phyloP scores from a whole-genome alignment of 2,329 filamentous ascomycete genomes.

The Purpureocillium takamizusanense region DNA sequence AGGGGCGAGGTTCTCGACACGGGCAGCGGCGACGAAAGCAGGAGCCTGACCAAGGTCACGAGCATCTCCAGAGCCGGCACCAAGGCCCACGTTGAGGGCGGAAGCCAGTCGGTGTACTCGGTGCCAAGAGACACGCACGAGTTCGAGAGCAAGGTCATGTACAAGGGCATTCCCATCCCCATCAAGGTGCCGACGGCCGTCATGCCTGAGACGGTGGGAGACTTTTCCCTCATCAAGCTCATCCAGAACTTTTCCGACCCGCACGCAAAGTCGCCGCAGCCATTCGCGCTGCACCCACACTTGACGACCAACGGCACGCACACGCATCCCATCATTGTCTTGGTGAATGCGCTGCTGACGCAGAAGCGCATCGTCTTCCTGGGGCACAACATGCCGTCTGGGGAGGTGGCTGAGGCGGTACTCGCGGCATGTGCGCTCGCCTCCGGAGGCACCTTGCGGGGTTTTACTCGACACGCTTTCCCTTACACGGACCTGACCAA shows the following conservation, averaged over 20 bases:
- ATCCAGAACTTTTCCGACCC: conserved; percentile 87
- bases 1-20: conserved; percentile 32
- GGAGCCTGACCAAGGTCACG: conserved; percentile 35
- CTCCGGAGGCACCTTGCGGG: conserved; percentile 83
- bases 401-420: conserved; percentile 95
- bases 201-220: conserved; percentile 91
- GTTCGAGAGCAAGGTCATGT: conserved; percentile 90
- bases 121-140: conserved; percentile 94
- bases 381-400: conserved; percentile 88
- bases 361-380: conserved; percentile 96
- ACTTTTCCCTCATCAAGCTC: conserved; percentile 94
- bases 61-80: conserved; percentile 52
- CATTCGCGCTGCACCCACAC: conserved; percentile 81
- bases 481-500: conserved; percentile 97
- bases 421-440: conserved; percentile 91
- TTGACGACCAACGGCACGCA: conserved; percentile 83
- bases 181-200: conserved; percentile 93
- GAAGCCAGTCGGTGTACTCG: conserved; percentile 51
- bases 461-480: conserved; percentile 93
- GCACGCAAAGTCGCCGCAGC: conserved; percentile 73
- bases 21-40: conserved; percentile 29
- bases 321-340: conserved; percentile 90
- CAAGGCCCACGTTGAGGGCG: conserved; percentile 52
- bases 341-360: conserved; percentile 88
- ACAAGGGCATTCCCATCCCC: conserved; percentile 93